Conservation (phyloP, 805 yeast genomes). For the Wickerhamiella shivajii region DNA sequence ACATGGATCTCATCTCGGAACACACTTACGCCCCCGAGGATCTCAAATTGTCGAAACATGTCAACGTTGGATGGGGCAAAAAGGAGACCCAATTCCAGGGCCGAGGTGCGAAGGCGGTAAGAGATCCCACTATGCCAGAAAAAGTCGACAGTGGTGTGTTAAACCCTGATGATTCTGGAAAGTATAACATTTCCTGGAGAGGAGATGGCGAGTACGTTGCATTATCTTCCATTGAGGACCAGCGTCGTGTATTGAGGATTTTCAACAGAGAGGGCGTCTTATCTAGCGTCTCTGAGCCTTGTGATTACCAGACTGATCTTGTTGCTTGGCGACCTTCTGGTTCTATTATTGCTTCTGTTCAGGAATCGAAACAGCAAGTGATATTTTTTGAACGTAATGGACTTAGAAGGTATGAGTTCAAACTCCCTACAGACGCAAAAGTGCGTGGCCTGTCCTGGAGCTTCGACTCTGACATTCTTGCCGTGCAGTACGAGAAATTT, state of each 20-base stretch:
- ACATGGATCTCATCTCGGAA: constrained; percentile 69
- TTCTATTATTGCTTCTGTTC: constrained; percentile 67
- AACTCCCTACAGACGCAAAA: constrained; percentile 34
- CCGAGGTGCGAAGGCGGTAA: constrained; percentile 57
- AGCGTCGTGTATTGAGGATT: constrained; percentile 69
- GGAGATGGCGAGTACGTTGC: constrained; percentile 84
- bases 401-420: constrained; percentile 74
- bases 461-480: constrained; percentile 59
- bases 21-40: constrained; percentile 44
- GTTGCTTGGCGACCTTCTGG: constrained; percentile 90
- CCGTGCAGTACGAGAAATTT: constrained; percentile 44
- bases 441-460: constrained; percentile 62
- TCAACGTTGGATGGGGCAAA: constrained; percentile 97
- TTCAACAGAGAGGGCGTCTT: constrained; percentile 61
- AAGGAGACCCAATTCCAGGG: constrained; percentile 95
- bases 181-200: constrained; percentile 66
- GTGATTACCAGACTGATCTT: constrained; percentile 59
- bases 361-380: constrained; percentile 33
- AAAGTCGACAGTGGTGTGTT: constrained; percentile 54
- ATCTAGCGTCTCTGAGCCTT: constrained; percentile 78
- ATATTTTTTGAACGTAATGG: constrained; percentile 91
- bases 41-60: constrained; percentile 59
- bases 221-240: constrained; percentile 45
- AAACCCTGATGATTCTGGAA: constrained; percentile 36
- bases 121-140: constrained; percentile 80